These are phyloP conservation scores for Candida tammaniensis DNA, from an alignment of 805 yeast species.

Conservation along the genomic window DNA sequence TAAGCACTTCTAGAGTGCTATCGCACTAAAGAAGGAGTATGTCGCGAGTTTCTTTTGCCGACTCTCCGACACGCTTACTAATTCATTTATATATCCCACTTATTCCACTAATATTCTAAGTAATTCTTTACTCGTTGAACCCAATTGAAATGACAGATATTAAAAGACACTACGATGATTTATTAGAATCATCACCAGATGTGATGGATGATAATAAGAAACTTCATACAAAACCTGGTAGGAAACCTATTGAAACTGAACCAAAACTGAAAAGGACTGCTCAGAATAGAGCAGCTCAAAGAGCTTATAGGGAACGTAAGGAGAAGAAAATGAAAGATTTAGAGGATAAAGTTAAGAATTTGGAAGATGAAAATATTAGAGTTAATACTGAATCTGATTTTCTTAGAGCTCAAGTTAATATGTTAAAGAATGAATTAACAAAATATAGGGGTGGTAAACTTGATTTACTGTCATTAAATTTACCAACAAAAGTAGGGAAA, in stretches of 20 bases:
- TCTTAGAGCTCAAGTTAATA: constrained; percentile 70
- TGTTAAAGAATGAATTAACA: constrained; percentile 67
- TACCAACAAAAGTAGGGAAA: constrained; percentile 31
- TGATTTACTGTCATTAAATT: constrained; percentile 21
- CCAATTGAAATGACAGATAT: constrained; percentile 13
- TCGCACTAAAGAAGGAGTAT: too few relatives aligned
- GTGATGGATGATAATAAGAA: constrained; percentile 32
- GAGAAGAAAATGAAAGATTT: constrained; percentile 83
- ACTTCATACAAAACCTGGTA: constrained; percentile 61
- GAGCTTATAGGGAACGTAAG: constrained; percentile 94
- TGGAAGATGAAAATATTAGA: constrained; percentile 70
- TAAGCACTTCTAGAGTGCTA: too few relatives aligned
- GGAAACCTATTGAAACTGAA: constrained; percentile 76
- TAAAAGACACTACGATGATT: constrained; percentile 13
- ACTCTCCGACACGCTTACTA: too few relatives aligned
- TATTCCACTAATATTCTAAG: too few relatives aligned
- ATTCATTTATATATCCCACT: too few relatives aligned
- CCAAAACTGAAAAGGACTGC: constrained; percentile 91
- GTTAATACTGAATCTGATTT: constrained; percentile 72
- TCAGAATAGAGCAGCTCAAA: constrained; percentile 97
- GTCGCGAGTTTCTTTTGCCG: too few relatives aligned
- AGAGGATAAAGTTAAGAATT: constrained; percentile 68
- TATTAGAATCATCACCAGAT: constrained; percentile 6
- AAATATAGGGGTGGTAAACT: constrained; percentile 48
- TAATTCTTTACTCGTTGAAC: too few relatives aligned